phyloP scores from a whole-genome alignment of 805 yeast species.

The Maudiozyma bulderi region DNA sequence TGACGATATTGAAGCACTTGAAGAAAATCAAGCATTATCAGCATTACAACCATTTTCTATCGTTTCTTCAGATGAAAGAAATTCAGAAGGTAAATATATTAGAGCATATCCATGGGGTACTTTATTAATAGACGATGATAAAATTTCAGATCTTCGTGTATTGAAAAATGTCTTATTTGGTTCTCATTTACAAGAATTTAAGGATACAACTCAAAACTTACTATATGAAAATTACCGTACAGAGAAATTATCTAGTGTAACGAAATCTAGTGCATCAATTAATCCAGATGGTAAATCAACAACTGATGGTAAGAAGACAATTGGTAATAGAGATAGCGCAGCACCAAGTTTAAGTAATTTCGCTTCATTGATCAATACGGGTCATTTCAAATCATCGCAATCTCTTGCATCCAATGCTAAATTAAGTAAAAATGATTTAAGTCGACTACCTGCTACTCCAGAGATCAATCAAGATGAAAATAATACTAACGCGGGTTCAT shows the following conservation, averaged over 20 bases:
- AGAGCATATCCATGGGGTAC: constrained; percentile 74
- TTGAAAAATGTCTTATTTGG: constrained; percentile 68
- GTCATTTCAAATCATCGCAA: constrained; percentile 27
- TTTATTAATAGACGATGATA: constrained; percentile 36
- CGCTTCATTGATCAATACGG: constrained; percentile 28
- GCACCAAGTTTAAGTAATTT: constrained; percentile 31
- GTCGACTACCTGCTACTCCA: neutral
- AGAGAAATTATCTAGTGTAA: constrained; percentile 56
- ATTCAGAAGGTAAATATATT: constrained; percentile 47
- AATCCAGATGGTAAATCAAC: neutral
- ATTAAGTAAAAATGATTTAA: constrained; percentile 14
- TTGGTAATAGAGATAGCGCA: constrained; percentile 21
- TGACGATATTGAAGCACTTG: constrained; percentile 58
- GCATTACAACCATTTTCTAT: constrained; percentile 69
- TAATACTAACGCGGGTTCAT: constrained; percentile 4
- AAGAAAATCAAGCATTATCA: constrained; percentile 55
- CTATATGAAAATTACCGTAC: constrained; percentile 74
- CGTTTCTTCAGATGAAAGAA: constrained; percentile 52
- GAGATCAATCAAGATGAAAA: constrained; percentile 2
- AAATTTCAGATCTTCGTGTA: constrained; percentile 43
- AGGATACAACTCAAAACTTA: constrained; percentile 69
- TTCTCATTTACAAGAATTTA: constrained; percentile 72
- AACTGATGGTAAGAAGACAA: constrained; percentile 2
- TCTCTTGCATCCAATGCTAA: constrained; percentile 18
- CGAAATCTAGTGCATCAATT: constrained; percentile 21